Conservation (phyloP, 129 eudicot genomes). For the Flaveria brownii region DNA sequence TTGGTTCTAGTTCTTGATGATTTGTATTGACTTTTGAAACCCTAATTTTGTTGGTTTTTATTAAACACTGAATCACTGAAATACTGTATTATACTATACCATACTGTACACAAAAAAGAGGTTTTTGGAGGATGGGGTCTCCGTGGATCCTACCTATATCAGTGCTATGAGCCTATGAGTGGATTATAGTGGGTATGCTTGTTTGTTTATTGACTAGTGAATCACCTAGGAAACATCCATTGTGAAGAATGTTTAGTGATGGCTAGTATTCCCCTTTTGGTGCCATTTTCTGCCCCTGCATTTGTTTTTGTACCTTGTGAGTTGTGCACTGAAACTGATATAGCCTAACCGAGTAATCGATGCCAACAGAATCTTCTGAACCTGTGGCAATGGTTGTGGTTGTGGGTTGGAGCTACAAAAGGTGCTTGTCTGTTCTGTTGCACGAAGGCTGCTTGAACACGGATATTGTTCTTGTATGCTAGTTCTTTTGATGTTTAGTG, state of each 20-base stretch:
- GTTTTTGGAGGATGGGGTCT: too few relatives aligned
- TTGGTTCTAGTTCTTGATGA: constrained; percentile 15
- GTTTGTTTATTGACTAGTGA: background rate
- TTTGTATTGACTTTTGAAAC: constrained; percentile 8
- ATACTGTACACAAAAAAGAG: too few relatives aligned
- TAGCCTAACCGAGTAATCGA: background rate
- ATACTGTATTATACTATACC: too few relatives aligned
- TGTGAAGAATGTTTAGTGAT: constrained; percentile 21
- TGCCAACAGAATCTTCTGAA: background rate
- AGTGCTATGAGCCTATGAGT: too few relatives aligned
- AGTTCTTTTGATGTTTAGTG: background rate
- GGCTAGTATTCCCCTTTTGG: constrained; percentile 13
- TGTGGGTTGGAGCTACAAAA: constrained; percentile 18
- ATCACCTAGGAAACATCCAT: constrained; percentile 14
- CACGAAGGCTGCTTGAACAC: background rate
- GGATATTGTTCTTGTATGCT: background rate
- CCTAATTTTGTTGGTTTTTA: background rate
- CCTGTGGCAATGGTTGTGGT: background rate
- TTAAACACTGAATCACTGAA: too few relatives aligned
- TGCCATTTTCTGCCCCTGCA: background rate
- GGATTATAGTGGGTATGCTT: too few relatives aligned
- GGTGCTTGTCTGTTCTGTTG: background rate
- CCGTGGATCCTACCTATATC: too few relatives aligned
- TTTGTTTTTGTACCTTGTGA: constrained; percentile 8
- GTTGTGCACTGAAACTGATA: too few relatives aligned